A percentile compares a stretch with the other conserved stretches of the same genome.
Conservation (phyloP, 2,329 filamentous ascomycete genomes). For the Aspergillus brunneoviolaceus region DNA sequence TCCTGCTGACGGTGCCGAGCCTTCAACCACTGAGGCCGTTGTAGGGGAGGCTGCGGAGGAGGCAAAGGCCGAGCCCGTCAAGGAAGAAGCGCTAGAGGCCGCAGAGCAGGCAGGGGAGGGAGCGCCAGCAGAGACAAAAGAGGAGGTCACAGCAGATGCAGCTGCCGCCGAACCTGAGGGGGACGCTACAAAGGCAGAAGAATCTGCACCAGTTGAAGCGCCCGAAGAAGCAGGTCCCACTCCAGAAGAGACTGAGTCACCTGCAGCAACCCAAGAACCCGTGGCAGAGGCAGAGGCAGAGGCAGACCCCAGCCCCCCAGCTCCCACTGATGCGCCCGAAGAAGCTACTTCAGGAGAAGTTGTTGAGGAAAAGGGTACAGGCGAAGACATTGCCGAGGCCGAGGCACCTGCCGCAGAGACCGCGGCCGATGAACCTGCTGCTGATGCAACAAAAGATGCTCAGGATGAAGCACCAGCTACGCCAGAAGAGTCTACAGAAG, state of each 20-base stretch:
- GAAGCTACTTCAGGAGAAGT: conserved; percentile 16
- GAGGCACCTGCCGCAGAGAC: not conserved
- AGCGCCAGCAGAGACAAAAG: not conserved
- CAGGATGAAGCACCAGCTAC: not conserved
- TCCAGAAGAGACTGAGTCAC: conserved; percentile 1
- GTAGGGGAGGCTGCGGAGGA: not conserved
- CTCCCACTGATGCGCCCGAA: conserved; percentile 14
- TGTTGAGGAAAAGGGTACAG: not conserved
- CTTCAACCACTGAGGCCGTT: not conserved
- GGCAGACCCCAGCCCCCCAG: conserved; percentile 6
- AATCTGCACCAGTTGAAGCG: conserved; percentile 4
- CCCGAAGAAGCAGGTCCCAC: conserved; percentile 15
- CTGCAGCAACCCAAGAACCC: conserved; percentile 3
- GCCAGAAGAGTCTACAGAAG: conserved; percentile 13
- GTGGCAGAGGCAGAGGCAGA: not conserved
- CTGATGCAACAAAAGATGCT: not conserved
- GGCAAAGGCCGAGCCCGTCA: not conserved
- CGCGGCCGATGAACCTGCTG: conserved; percentile 5
- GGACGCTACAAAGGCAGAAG: conserved; percentile 11
- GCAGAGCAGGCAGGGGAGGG: conserved; percentile 9
- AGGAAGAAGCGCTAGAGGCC: conserved; percentile 11
- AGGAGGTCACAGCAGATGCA: conserved; percentile 14
- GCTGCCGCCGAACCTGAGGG: conserved; percentile 12
- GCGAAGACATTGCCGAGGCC: not conserved
- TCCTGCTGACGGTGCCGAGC: not conserved